Evolutionary conservation across 2,329 filamentous ascomycete species (phyloP), one percentile per base, ranked within the genome.

Genomic region (Neonectria neomacrospora): DNA sequence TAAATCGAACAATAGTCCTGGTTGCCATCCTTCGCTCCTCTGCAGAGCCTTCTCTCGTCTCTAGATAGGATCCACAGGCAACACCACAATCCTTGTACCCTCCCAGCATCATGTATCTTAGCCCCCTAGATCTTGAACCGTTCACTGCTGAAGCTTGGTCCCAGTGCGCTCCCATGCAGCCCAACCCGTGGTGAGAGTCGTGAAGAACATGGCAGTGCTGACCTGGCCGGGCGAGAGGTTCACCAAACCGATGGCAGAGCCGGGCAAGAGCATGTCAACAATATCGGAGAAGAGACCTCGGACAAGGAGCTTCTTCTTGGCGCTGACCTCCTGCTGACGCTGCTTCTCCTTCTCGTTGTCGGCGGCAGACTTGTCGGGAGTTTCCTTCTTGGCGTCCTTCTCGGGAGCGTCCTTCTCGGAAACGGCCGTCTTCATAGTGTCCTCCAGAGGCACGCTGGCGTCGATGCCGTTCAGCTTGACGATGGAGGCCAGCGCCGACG

Each of bases 201-300:
- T 89, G 22, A 86, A 71, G 20, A 90, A 77, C 84, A 89, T 90
- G 9, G 84, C 83, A 12, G 83, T 58, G 1, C 86, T 88, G 1
- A 91, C 84, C 1, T 82, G 78, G 3, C 85, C 81, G 0, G 82
- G 76, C 10, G 82, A 79, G 1, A 84, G 78, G 0, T 80, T 75
- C 26, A 90, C 76, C 89, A 89, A 91, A 0, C 88, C 88, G 14
- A 91, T 77, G 1, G 85, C 79, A 6, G 80, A 79, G 0, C 86
- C 86, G 0, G 91, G 91, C 32, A 91, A 80, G 4, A 88, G 71
- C 50, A 91, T 73, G 73, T 93, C 91, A 54, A 90, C 81, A 7
- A 78, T 68, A 71, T 91, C 88, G 1, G 87, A 82, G 1, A 88
- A 63, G 6, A 90, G 74, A 53, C 81, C 80, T 14, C 85, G 82